A percentile compares a stretch with the other conserved stretches of the same genome.
Evolutionary conservation across 768 basidiomycete genomes (phyloP).

Genomic region (Boletus edulis): DNA sequence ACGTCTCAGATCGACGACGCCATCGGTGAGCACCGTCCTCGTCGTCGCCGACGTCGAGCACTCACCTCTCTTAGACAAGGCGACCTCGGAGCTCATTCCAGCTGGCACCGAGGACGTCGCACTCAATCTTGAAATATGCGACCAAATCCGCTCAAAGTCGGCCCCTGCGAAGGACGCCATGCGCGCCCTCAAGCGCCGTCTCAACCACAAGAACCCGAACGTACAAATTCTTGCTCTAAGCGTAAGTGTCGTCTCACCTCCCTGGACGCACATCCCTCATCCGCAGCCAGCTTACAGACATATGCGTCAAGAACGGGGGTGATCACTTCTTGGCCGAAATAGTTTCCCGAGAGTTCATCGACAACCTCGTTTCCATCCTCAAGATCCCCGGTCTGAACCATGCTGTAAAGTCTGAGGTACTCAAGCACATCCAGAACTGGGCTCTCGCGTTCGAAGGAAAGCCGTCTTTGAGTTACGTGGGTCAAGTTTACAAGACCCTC

Average conservation of each 20-base stretch:
- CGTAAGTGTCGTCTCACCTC: conserved; percentile 46
- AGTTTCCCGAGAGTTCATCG: conserved; percentile 88
- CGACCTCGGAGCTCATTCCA: conserved; percentile 88
- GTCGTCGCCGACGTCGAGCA: conserved; percentile 3
- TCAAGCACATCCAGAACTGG: conserved; percentile 91
- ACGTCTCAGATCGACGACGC: conserved; percentile 81
- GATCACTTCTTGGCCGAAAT: conserved; percentile 85
- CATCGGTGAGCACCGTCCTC: conserved; percentile 53
- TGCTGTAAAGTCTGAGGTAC: conserved; percentile 78
- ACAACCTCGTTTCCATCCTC: conserved; percentile 87
- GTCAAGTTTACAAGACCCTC: conserved; percentile 76
- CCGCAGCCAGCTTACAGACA: conserved; percentile 69
- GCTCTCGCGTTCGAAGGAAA: conserved; percentile 86
- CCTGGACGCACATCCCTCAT: conserved; percentile 2
- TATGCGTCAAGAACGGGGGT: conserved; percentile 96
- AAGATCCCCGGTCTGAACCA: conserved; percentile 73
- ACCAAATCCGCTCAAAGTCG: conserved; percentile 92
- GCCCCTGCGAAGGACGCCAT: conserved; percentile 83
- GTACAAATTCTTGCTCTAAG: conserved; percentile 85
- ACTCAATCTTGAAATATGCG: conserved; percentile 91
- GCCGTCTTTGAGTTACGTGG: conserved; percentile 66
- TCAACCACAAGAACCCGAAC: conserved; percentile 95
- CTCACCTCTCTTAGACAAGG: conserved; percentile 67
- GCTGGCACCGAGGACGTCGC: conserved; percentile 87
- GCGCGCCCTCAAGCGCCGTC: conserved; percentile 80